Percentiles rank a stretch among this genome's conserved stretches.
Conservation (phyloP, 2,329 filamentous ascomycete genomes). For the Catunica adiposa region DNA sequence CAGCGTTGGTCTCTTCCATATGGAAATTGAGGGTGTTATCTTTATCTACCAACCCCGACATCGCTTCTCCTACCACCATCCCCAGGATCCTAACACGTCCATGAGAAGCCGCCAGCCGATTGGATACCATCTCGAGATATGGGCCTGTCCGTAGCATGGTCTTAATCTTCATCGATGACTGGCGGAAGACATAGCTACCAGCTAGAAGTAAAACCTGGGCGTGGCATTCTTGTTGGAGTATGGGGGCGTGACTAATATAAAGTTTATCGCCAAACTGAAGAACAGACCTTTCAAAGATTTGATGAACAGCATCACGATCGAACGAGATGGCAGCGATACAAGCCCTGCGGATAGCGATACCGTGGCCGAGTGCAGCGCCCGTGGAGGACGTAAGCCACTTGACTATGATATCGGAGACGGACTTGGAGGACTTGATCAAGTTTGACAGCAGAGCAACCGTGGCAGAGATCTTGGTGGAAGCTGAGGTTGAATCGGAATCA, state of each 20-base stretch:
- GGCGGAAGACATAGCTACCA: constrained; percentile 58
- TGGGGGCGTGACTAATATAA: constrained; percentile 70
- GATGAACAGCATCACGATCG: constrained; percentile 33
- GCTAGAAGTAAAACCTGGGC: constrained; percentile 62
- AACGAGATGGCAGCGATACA: constrained; percentile 41
- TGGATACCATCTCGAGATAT: constrained; percentile 69
- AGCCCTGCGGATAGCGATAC: constrained; percentile 49
- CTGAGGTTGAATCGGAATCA: constrained; percentile 18
- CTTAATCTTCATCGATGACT: constrained; percentile 47
- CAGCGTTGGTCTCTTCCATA: constrained; percentile 52
- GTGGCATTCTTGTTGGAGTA: constrained; percentile 78
- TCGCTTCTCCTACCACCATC: constrained; percentile 67
- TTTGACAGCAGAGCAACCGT: constrained; percentile 39
- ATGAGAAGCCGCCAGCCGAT: constrained; percentile 64
- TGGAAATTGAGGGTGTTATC: constrained; percentile 69
- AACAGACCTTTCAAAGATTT: constrained; percentile 50
- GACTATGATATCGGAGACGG: constrained; percentile 37
- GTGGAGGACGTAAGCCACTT: constrained; percentile 49
- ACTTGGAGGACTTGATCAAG: constrained; percentile 31
- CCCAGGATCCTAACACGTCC: constrained; percentile 63
- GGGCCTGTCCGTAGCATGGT: constrained; percentile 52
- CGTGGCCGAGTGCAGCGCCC: constrained; percentile 47
- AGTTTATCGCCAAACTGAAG: constrained; percentile 68
- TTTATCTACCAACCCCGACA: constrained; percentile 47
- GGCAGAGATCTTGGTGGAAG: constrained; percentile 30